Base-by-base conservation (phyloP, 177 flowering plant genomes). In the Tripterygium wilfordii region DNA sequence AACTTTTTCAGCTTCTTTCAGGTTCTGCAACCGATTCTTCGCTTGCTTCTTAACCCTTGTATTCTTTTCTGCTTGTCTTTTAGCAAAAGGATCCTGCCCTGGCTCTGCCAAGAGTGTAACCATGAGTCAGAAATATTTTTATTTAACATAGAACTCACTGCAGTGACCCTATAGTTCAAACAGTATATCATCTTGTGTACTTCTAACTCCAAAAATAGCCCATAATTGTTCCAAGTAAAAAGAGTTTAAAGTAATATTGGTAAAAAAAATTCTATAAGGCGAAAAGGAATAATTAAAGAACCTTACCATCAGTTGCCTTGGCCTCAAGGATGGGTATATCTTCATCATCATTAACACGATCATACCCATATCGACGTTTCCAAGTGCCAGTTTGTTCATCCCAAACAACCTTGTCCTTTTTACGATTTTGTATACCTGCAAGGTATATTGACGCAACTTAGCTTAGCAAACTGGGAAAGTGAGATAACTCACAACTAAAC, bases 301-400 rank as follows among this genome's bases (percentile, higher is more conserved):
- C n/a, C 19, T 60, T 78, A 91, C 96, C 94, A 67, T 89, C 94
- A 38, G 77, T 68, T 63, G 54, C 57, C 70, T 92, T 88, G 42
- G 91, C 94, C 62, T 82, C 96, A 41, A 92, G 76, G 36, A 88
- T 86, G 37, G 96, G 91, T 9, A 88, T 43, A 57, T 86, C 80
- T 32, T 72, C 69, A 51, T 82, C 94, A 58, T 92, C 98, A 75
- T 83, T 76, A 12, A 83, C 96, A 65, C 87, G 96, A 58, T 89
- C 96, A 69, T 88, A 88, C 15, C 96, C 98, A 76, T 69, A 71
- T 1, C 81, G 84, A 23, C 96, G 85, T 70, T 92, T 86, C 96
- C 96, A 89, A n/a, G 76, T 48, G 42, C 68, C 69, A 35, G 85
- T 84, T 56, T 80, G 83, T 38, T 83, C 96, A 72, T 92, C 96